Percentiles rank a stretch among this genome's conserved stretches.
These are phyloP conservation scores for Sphagnum contortum DNA, from an alignment of 225 moss, liverwort and hornwort genomes.

Conservation along the genomic window DNA sequence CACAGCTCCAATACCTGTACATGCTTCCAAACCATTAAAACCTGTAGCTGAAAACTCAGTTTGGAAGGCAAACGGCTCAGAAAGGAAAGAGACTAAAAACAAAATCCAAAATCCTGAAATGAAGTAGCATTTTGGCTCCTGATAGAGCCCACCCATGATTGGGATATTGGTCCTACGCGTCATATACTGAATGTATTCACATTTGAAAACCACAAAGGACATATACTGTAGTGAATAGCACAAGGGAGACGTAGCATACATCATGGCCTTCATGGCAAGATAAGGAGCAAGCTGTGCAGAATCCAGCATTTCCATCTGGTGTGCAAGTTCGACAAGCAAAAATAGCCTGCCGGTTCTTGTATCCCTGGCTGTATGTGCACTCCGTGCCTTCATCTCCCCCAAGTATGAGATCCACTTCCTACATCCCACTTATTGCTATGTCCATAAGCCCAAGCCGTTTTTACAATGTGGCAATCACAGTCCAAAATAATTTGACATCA, in stretches of 20 bases:
- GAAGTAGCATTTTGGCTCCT: too few species aligned
- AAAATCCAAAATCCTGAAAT: too few species aligned
- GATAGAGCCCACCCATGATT: too few species aligned
- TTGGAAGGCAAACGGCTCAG: not conserved
- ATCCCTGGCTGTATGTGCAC: conserved; percentile 83
- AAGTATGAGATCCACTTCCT: conserved; percentile 80
- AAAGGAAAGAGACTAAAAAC: too few species aligned
- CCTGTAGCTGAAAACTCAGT: conserved; percentile 1
- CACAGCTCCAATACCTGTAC: conserved; percentile 79
- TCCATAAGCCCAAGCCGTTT: not conserved
- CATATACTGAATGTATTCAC: too few species aligned
- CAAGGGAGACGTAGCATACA: conserved; percentile 15
- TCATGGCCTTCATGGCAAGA: conserved; percentile 84
- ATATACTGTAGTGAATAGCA: too few species aligned
- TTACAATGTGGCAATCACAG: not conserved
- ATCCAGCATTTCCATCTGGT: conserved; percentile 60
- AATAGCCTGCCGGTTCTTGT: conserved; percentile 82
- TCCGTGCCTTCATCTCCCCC: conserved; percentile 94
- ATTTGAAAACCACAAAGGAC: too few species aligned
- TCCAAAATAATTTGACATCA: too few species aligned
- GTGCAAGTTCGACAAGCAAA: conserved; percentile 87
- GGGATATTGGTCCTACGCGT: too few species aligned
- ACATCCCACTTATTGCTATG: conserved; percentile 6
- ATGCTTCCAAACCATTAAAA: conserved; percentile 9
- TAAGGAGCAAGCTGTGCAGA: conserved; percentile 80